Evolutionary conservation across 495 filamentous ascomycete species (phyloP), one percentile per base, ranked within the genome.

Genomic region (Chaetomium fimeti): DNA sequence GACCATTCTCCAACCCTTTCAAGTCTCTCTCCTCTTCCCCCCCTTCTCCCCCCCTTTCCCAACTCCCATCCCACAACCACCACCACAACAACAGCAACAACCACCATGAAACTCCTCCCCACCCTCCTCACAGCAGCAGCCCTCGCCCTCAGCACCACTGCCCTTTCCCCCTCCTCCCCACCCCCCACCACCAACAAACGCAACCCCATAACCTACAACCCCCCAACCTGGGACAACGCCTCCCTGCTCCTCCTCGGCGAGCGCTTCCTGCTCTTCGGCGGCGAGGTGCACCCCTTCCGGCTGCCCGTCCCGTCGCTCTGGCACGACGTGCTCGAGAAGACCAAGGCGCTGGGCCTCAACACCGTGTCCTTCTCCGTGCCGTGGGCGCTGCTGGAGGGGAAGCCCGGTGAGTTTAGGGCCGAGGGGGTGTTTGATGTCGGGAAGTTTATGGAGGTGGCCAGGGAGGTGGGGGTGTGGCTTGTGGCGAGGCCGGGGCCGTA

Each of bases 341-440:
- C 91, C 74, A 91, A 87, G 73, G 88, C 89, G 28, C 71, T 91
- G 0, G 90, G 90, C 2, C 91, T 90, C 75, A 91, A 88, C 64
- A 78, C 81, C n/a, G 86, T 91, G 18, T 89, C 86, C 0, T 89
- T 92, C 74, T 91, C 92, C 69, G 75, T 85, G 18, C 81, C 91
- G 66, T 93, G 90, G 90, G 88, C 87, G n/a, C 74, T 92, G n/a
- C 70, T 91, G 2, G 90, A 93, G 74, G 89, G 89, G 32, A 84
- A 88, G 62, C 87, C 80, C 2, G 90, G 88, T 1, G 76, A 84
- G 18, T 91, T 90, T 69, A 75, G 77, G 13, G 88, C 86, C 0
- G 85, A 89, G 12, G 91, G 90, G 0, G 79, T 91, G 52, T 89
- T 91, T 68, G 85, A 77, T 9, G 78, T 89, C 13, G 81, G 87